Evolutionary conservation across 306 rosid species (phyloP).

Genomic region (Begonia fuchsioides): DNA sequence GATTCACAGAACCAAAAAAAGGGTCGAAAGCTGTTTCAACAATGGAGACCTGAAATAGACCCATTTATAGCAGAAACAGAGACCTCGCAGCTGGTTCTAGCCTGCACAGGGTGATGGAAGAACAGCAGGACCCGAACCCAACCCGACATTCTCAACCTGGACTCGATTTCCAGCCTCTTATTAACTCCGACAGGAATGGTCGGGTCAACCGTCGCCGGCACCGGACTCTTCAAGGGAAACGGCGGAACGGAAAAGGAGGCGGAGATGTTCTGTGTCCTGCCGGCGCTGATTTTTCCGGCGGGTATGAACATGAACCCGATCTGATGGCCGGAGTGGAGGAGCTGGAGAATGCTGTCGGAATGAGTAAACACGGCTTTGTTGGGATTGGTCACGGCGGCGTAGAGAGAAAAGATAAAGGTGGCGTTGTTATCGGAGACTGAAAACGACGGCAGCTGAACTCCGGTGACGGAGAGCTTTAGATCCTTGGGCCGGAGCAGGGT

Average conservation of each 20-base stretch:
- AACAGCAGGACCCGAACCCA: conserved; percentile 59
- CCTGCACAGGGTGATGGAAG: conserved; percentile 60
- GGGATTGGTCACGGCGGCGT: conserved; percentile 65
- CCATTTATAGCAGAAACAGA: conserved; percentile 50
- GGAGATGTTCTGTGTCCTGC: conserved; percentile 43
- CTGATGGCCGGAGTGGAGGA: conserved; percentile 51
- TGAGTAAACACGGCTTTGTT: conserved; percentile 62
- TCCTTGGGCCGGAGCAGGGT: conserved; percentile 55
- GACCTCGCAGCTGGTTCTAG: conserved; percentile 42
- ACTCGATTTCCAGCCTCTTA: conserved; percentile 48
- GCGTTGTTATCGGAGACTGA: conserved; percentile 43
- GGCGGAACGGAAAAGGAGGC: conserved; percentile 54
- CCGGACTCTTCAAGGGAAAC: conserved; percentile 17
- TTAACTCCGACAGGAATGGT: conserved; percentile 12
- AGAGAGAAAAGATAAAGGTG: conserved; percentile 73
- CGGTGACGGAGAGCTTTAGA: conserved; percentile 43
- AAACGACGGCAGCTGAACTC: conserved; percentile 61
- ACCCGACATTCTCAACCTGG: conserved; percentile 46
- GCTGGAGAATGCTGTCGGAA: conserved; percentile 80
- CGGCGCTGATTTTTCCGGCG: conserved; percentile 54
- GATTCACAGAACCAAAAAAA: not conserved
- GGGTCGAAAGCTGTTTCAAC: conserved; percentile 17
- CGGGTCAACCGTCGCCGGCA: conserved; percentile 13
- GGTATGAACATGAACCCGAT: conserved; percentile 95
- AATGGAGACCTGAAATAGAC: conserved; percentile 67